Evolutionary conservation across 208 protist species (phyloP).

Genomic region (Leishmania tropica): DNA sequence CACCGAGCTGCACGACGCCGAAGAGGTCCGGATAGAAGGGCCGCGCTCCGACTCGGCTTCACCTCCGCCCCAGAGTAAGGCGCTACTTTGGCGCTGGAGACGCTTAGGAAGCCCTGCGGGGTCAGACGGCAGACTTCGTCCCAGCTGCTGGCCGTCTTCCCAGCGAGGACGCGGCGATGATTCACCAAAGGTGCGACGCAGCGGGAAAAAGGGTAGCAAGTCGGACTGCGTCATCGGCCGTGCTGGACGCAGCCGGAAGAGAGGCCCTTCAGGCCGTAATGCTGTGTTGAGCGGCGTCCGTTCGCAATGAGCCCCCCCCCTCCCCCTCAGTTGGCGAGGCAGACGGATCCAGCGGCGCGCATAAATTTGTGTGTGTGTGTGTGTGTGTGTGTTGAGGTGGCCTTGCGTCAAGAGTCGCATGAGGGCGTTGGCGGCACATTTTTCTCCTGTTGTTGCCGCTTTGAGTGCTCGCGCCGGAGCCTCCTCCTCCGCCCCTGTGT

Average conservation of each 20-base stretch:
- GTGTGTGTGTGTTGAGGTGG: too few species aligned
- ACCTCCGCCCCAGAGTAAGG: not conserved
- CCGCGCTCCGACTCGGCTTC: not conserved
- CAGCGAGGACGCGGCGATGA: not conserved
- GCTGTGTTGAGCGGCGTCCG: not conserved
- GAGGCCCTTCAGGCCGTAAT: not conserved
- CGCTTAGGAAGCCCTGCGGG: not conserved
- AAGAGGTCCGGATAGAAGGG: not conserved
- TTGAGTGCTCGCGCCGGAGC: too few species aligned
- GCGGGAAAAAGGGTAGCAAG: not conserved
- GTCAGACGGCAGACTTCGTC: not conserved
- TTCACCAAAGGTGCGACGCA: not conserved
- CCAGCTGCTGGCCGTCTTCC: not conserved
- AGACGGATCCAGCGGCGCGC: too few species aligned
- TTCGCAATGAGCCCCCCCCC: not conserved
- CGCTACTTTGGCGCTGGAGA: not conserved
- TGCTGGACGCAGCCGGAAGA: not conserved
- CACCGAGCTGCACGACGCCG: not conserved
- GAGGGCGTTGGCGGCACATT: too few species aligned
- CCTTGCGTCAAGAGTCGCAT: too few species aligned
- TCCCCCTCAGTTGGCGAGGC: too few species aligned
- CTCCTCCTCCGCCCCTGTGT: too few species aligned
- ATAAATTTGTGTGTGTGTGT: too few species aligned
- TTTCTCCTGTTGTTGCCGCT: too few species aligned
- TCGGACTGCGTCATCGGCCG: not conserved